Percentiles rank a stretch among this genome's conserved stretches.
These are phyloP conservation scores for Wickerhamiella shivajii DNA, from an alignment of 805 yeast genomes.

Conservation along the genomic window DNA sequence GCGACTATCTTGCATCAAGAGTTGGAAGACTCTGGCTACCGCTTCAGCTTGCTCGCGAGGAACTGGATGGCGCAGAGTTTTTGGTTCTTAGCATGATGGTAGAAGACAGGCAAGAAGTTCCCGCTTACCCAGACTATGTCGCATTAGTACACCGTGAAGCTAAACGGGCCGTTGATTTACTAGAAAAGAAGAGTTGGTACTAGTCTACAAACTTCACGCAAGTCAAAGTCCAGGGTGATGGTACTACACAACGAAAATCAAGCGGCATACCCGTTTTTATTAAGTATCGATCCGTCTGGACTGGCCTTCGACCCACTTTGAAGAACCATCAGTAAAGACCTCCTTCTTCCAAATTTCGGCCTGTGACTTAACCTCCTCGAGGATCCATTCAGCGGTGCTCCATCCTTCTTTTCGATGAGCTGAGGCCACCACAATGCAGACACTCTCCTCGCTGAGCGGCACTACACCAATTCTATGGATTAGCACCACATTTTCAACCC, in stretches of 20 bases:
- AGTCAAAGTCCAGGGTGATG: too few species aligned
- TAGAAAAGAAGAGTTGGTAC: neutral
- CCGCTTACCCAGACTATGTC: conserved; percentile 54
- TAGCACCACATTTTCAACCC: conserved; percentile 28
- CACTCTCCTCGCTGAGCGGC: conserved; percentile 34
- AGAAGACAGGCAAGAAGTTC: conserved; percentile 54
- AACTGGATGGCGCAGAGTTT: conserved; percentile 43
- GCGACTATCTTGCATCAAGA: conserved; percentile 37
- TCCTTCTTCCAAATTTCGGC: conserved; percentile 42
- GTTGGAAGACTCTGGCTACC: conserved; percentile 30
- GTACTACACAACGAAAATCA: too few species aligned
- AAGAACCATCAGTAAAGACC: conserved; percentile 29
- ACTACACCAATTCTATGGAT: conserved; percentile 36
- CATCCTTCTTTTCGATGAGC: conserved; percentile 37
- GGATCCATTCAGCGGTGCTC: conserved; percentile 31
- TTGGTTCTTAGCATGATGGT: conserved; percentile 46
- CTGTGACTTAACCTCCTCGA: conserved; percentile 31
- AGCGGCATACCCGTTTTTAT: too few species aligned
- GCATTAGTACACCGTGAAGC: conserved; percentile 45
- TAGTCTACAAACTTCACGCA: neutral
- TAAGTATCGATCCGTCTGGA: too few species aligned
- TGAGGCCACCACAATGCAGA: conserved; percentile 31
- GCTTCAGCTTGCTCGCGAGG: conserved; percentile 48
- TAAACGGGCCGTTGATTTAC: conserved; percentile 17
- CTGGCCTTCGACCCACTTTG: conserved; percentile 30